A percentile compares a stretch with the other conserved stretches of the same genome.
Conservation (phyloP, 2,329 filamentous ascomycete species). For the Fusarium incarnatum region DNA sequence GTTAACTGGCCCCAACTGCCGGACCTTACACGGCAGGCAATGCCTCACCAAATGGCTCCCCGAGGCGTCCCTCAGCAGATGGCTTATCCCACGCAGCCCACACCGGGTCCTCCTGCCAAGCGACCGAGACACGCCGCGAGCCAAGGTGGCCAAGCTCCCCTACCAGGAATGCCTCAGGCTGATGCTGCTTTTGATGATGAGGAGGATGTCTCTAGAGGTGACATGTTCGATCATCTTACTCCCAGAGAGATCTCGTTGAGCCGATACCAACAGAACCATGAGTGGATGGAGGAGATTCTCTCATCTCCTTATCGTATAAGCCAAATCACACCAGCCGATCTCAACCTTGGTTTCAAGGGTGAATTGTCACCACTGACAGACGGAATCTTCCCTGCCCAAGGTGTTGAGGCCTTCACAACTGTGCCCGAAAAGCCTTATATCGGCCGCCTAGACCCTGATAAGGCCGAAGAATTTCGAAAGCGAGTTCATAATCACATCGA, state of each 20-base stretch:
- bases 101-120: slow-evolving; percentile 66
- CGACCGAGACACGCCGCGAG: slow-evolving; percentile 61
- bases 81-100: slow-evolving; percentile 69
- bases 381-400: slow-evolving; percentile 80
- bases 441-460: slow-evolving; percentile 74
- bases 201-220: slow-evolving; percentile 87
- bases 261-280: slow-evolving; percentile 93
- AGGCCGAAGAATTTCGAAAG: slow-evolving; percentile 85
- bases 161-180: slow-evolving; percentile 54
- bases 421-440: slow-evolving; percentile 69
- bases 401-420: slow-evolving; percentile 59
- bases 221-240: slow-evolving; percentile 89
- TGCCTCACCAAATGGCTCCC: slow-evolving; percentile 60
- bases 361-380: slow-evolving; percentile 84
- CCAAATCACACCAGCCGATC: slow-evolving; percentile 87
- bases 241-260: slow-evolving; percentile 88
- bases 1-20: slow-evolving; percentile 89
- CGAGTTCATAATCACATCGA: slow-evolving; percentile 78
- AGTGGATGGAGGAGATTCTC: slow-evolving; percentile 99
- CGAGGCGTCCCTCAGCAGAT: slow-evolving; percentile 68
- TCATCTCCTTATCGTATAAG: slow-evolving; percentile 88
- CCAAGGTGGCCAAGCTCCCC: slow-evolving; percentile 53
- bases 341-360: slow-evolving; percentile 86
- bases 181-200: slow-evolving; percentile 79
- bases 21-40: slow-evolving; percentile 61